These are phyloP conservation scores for Asparagopsis taxiformis DNA, from an alignment of 31 red algal genomes.

Conservation along the genomic window DNA sequence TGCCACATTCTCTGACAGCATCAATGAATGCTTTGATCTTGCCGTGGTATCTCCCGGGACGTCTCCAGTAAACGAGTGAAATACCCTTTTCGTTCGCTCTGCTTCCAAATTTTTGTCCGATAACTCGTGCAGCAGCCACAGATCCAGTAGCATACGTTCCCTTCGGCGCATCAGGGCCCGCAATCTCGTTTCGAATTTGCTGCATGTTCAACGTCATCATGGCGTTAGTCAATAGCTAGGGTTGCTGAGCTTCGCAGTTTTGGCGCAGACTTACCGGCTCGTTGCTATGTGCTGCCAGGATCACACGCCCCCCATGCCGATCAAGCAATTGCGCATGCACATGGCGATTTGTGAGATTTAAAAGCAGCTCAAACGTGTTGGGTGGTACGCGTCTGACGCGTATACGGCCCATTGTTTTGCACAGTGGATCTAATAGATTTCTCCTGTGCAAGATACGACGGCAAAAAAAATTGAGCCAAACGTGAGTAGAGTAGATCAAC, in stretches of 20 bases:
- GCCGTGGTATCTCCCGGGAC: slow-evolving; percentile 64
- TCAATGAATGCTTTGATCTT: slow-evolving; percentile 78
- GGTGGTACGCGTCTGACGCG: slow-evolving; percentile 31
- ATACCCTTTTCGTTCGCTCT: slow-evolving; percentile 28
- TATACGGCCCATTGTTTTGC: slow-evolving; percentile 24
- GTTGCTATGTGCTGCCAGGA: slow-evolving; percentile 38
- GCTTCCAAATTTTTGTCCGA: slow-evolving; percentile 33
- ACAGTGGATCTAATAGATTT: no score
- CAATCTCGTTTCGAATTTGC: slow-evolving; percentile 21
- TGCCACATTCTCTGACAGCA: slow-evolving; percentile 40
- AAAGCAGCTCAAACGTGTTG: slow-evolving; percentile 29
- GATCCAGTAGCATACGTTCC: slow-evolving; percentile 43
- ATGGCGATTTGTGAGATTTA: slow-evolving; percentile 68
- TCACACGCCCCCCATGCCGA: slow-evolving; percentile 22
- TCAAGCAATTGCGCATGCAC: slow-evolving; percentile 75
- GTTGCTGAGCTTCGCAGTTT: not conserved
- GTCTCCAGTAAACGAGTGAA: slow-evolving; percentile 33
- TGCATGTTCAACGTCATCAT: not conserved
- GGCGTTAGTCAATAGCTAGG: not conserved
- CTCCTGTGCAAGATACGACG: no score
- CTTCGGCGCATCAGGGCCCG: not conserved
- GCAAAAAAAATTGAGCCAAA: no score
- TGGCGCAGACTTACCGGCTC: slow-evolving; percentile 51
- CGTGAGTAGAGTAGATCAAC: no score
- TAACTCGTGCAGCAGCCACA: slow-evolving; percentile 35